These are phyloP conservation scores for Aegilops umbellulata DNA, from an alignment of 176 grass and related monocot species.

Conservation along the genomic window DNA sequence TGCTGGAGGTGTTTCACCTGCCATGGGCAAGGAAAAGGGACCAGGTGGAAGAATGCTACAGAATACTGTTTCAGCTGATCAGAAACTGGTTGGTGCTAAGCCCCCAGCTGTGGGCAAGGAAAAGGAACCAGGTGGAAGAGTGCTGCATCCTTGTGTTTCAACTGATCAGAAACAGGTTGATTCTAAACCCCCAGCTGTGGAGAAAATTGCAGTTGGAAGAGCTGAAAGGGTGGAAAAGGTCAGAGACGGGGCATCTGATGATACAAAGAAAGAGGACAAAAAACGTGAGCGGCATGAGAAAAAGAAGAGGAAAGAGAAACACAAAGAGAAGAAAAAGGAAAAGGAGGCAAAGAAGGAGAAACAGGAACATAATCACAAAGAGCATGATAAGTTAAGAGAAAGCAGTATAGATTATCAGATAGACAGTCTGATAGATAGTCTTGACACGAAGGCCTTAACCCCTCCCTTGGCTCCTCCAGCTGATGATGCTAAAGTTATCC, in stretches of 20 bases:
- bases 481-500: constrained; percentile 36
- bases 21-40: constrained; percentile 50
- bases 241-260: constrained; percentile 38
- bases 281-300: constrained; percentile 49
- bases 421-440: constrained; percentile 48
- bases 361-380: constrained; percentile 49
- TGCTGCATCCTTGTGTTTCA: constrained; percentile 22
- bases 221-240: constrained; percentile 59
- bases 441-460: constrained; percentile 38
- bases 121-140: constrained; percentile 35
- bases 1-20: constrained; percentile 24
- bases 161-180: constrained; percentile 37
- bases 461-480: constrained; percentile 28
- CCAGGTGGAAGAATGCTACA: constrained; percentile 26
- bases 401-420: constrained; percentile 42
- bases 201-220: constrained; percentile 50
- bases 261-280: constrained; percentile 49
- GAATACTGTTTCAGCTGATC: constrained; percentile 38
- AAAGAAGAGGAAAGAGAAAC: constrained; percentile 70
- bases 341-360: constrained; percentile 67
- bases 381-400: constrained; percentile 49
- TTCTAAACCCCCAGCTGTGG: constrained; percentile 33
- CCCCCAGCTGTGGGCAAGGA: constrained; percentile 43
- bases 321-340: constrained; percentile 69
- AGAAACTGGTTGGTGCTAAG: constrained; percentile 37